Evolutionary conservation across 768 basidiomycete genomes (phyloP).

Genomic region (Xerocomellus intermedius): DNA sequence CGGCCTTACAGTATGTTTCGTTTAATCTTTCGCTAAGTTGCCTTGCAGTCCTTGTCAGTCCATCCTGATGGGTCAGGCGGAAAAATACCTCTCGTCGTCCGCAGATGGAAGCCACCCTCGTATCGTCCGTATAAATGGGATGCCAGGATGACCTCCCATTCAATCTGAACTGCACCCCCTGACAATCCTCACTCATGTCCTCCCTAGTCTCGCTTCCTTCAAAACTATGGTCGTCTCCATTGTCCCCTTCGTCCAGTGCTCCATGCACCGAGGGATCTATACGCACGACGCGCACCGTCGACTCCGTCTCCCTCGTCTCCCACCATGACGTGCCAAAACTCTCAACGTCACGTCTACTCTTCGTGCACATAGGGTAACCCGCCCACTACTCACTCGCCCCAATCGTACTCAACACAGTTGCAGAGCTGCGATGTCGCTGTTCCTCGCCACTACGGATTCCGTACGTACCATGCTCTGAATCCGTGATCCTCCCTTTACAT

Average conservation of each 20-base stretch:
- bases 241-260: slow-evolving; percentile 3
- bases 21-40: slow-evolving; percentile 29
- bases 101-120: slow-evolving; percentile 23
- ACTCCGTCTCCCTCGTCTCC: slow-evolving; percentile 26
- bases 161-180: background rate
- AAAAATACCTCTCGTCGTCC: slow-evolving; percentile 18
- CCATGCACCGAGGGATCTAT: slow-evolving; percentile 22
- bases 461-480: slow-evolving; percentile 41
- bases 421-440: slow-evolving; percentile 77
- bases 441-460: slow-evolving; percentile 84
- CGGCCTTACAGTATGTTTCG: slow-evolving; percentile 21
- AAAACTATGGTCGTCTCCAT: slow-evolving; percentile 2
- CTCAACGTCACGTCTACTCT: slow-evolving; percentile 56
- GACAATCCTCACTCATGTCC: slow-evolving; percentile 17
- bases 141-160: slow-evolving; percentile 2
- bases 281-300: slow-evolving; percentile 14
- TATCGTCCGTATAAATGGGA: slow-evolving; percentile 28
- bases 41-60: slow-evolving; percentile 15
- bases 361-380: slow-evolving; percentile 67
- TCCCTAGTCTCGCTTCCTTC: slow-evolving; percentile 9
- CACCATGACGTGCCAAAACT: slow-evolving; percentile 28
- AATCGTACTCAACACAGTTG: slow-evolving; percentile 12
- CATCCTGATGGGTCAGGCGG: slow-evolving; percentile 18
- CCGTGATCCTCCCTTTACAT: slow-evolving; percentile 5
- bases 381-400: background rate